Evolutionary conservation across 169 alveolate species (phyloP).

Genomic region (Eimeria brunetti): DNA sequence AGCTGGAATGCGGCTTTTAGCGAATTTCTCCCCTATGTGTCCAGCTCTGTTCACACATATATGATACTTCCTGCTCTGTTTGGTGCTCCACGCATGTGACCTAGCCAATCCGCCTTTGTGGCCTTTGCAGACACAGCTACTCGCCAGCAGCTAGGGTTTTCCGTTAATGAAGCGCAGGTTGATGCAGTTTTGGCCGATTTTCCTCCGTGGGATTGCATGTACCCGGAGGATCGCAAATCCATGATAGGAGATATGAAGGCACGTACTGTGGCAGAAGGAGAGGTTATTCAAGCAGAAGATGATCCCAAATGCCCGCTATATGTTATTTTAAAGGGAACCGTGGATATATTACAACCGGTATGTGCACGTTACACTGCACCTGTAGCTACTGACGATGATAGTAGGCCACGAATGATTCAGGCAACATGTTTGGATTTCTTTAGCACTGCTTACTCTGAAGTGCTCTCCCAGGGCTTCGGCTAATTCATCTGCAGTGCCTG

Average conservation of each 20-base stretch:
- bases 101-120: neutral
- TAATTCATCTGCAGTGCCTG: neutral
- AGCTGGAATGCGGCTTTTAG: neutral
- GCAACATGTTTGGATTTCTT: neutral
- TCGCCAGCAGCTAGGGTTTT: constrained; percentile 60
- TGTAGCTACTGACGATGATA: neutral
- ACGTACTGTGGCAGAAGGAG: constrained; percentile 18
- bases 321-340: constrained; percentile 55
- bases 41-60: neutral
- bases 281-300: constrained; percentile 64
- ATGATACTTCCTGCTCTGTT: neutral
- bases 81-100: neutral
- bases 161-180: constrained; percentile 65
- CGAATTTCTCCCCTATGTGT: neutral
- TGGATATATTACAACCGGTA: constrained; percentile 72
- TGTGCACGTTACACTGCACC: neutral
- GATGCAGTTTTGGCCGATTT: constrained; percentile 59
- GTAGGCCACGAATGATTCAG: neutral
- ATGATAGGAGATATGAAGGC: constrained; percentile 63
- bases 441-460: neutral
- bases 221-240: constrained; percentile 66
- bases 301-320: constrained; percentile 74
- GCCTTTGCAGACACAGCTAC: constrained; percentile 30
- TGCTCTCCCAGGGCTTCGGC: too few species aligned
- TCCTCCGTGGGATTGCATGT: constrained; percentile 67